Evolutionary conservation across 1,139 yeast genomes (phyloP).

Genomic region (Sugiyamaella castrensis): DNA sequence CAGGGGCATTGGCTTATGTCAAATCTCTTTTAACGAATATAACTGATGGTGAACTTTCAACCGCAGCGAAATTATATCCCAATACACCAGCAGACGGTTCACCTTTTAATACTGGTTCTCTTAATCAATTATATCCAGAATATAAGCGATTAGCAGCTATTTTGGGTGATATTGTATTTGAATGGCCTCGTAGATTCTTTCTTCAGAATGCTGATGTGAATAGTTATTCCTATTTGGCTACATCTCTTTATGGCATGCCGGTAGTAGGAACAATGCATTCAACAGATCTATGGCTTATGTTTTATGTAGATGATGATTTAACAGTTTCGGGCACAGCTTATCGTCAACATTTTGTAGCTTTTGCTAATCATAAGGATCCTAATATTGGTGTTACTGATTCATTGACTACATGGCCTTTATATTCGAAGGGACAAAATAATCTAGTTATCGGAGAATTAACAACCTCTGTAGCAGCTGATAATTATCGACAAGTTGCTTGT

Average conservation of each 20-base stretch:
- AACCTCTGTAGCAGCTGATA: not conserved
- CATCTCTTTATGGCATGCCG: slow-evolving; percentile 17
- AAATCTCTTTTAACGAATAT: slow-evolving; percentile 13
- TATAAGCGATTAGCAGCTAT: slow-evolving; percentile 25
- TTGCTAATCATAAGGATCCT: slow-evolving; percentile 23
- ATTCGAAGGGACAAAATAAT: slow-evolving; percentile 40
- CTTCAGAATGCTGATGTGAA: slow-evolving; percentile 9
- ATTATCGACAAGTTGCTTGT: not conserved
- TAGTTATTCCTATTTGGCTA: slow-evolving; percentile 18
- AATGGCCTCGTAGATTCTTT: slow-evolving; percentile 24
- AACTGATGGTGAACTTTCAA: slow-evolving; percentile 3
- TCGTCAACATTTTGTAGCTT: slow-evolving; percentile 22
- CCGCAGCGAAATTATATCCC: slow-evolving; percentile 20
- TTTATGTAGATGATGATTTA: slow-evolving; percentile 10
- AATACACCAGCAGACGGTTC: slow-evolving; percentile 20
- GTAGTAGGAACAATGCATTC: slow-evolving; percentile 23
- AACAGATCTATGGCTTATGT: slow-evolving; percentile 16
- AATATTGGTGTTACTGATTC: slow-evolving; percentile 8
- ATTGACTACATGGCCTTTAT: slow-evolving; percentile 16
- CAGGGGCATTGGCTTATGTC: slow-evolving; percentile 16
- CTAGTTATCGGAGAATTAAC: not conserved
- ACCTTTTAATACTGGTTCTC: slow-evolving; percentile 24
- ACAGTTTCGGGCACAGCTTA: slow-evolving; percentile 15
- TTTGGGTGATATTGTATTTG: slow-evolving; percentile 23
- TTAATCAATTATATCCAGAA: slow-evolving; percentile 16